These are phyloP conservation scores for Diaporthe velutina DNA, from an alignment of 2,329 filamentous ascomycete species.

Conservation along the genomic window DNA sequence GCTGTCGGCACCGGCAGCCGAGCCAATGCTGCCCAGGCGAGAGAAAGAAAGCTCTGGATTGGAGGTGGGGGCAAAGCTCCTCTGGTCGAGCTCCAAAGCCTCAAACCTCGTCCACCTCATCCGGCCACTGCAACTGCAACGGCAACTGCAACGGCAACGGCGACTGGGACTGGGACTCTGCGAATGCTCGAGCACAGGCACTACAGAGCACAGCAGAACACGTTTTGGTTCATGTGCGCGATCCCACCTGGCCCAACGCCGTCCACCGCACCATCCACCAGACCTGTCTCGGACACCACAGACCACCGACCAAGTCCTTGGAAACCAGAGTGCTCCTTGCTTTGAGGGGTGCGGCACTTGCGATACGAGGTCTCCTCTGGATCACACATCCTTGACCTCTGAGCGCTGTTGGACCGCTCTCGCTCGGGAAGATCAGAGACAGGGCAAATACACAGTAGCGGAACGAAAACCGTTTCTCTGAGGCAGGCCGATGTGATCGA, in stretches of 20 bases:
- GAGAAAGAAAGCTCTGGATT: not conserved
- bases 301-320: constrained; percentile 22
- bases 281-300: constrained; percentile 19
- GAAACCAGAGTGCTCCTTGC: constrained; percentile 20
- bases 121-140: not conserved
- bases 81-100: not conserved
- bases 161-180: not conserved
- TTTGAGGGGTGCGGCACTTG: constrained; percentile 17
- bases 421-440: not conserved
- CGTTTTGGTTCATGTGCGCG: constrained; percentile 1
- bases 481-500: not conserved
- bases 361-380: constrained; percentile 22
- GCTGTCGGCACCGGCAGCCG: constrained; percentile 26
- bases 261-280: constrained; percentile 2
- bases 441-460: not conserved
- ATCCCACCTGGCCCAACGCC: not conserved
- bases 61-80: not conserved
- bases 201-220: not conserved
- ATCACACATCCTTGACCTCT: constrained; percentile 11
- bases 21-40: not conserved
- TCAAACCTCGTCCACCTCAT: not conserved
- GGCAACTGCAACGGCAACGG: not conserved
- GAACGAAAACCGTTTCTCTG: constrained; percentile 16
- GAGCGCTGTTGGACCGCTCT: not conserved
- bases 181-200: constrained; percentile 6